A percentile compares a stretch with the other conserved stretches of the same genome.
These are phyloP conservation scores for Macrolepiota albuminosa DNA, from an alignment of 768 basidiomycete genomes.

Conservation along the genomic window DNA sequence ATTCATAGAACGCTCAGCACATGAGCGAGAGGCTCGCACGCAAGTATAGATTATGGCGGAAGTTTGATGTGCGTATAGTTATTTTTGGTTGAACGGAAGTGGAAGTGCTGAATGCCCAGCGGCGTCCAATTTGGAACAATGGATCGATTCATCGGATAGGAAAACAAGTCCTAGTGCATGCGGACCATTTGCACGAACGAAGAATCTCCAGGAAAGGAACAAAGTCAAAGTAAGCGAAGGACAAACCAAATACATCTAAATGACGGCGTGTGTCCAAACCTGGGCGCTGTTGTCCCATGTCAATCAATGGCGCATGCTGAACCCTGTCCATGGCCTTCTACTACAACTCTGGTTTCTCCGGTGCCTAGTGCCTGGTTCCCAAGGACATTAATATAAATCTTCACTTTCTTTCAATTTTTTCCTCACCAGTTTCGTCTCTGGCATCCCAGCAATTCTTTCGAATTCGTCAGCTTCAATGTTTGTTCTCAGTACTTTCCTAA, in stretches of 20 bases:
- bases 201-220: conserved; percentile 11
- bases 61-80: background rate
- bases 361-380: conserved; percentile 17
- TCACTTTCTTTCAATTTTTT: conserved; percentile 8
- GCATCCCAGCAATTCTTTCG: conserved; percentile 8
- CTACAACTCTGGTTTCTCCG: conserved; percentile 9
- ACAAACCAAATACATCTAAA: conserved; percentile 7
- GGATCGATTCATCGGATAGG: conserved; percentile 9
- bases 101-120: background rate
- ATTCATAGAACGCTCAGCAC: background rate
- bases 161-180: background rate
- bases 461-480: conserved; percentile 24
- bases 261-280: conserved; percentile 14
- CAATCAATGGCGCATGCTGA: conserved; percentile 3
- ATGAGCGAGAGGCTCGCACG: background rate
- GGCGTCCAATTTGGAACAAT: conserved; percentile 12
- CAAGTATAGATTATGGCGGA: background rate
- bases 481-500: conserved; percentile 26
- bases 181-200: background rate
- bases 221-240: conserved; percentile 6
- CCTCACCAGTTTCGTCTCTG: conserved; percentile 18
- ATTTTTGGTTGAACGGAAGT: background rate
- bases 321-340: conserved; percentile 12
- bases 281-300: conserved; percentile 18
- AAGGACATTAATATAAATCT: conserved; percentile 14